Evolutionary conservation across 306 rosid species (phyloP), one percentile per base, ranked within the genome.

Genomic region (Trifolium repens): DNA sequence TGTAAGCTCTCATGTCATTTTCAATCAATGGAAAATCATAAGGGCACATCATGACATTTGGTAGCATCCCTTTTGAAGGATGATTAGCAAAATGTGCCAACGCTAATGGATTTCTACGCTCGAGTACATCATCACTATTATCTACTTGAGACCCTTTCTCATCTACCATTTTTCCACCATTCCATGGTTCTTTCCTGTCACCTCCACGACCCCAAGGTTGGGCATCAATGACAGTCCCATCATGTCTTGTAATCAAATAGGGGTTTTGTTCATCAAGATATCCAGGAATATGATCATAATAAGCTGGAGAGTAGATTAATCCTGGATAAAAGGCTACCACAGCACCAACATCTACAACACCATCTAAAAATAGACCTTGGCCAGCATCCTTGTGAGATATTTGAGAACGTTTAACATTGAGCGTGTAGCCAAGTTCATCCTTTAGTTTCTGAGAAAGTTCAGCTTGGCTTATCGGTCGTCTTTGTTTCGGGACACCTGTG

Each of bases 1-100:
- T 87, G 87, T 90, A 91, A 17, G 62, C 84, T 63, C 96, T 84
- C 93, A 89, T 91, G 73, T 72, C 73, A 43, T 79, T 91, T 74
- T 91, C 96, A 7, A 84, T 74, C 75, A 91, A 83, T 47, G 97
- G 98, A 80, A 90, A 94, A 84, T 94, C 97, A 79, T 86, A 94
- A 46, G 93, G 96, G 79, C 98, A 94, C 60, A 91, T 73, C 89
- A 91, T 91, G 73, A 90, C 97, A 82, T 94, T 94, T 78, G 97
- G 97, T 43, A 63, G 76, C 87, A 86, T 75, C 65, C 85, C 94
- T 85, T 90, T 87, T 26, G 91, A 82, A 35, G 98, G 98, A 84
- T 90, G 96, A 74, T 94, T 91, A 22, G 97, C 96, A 14, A 80
- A 91, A 85, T 94, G 98, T 46, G 89, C 93, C 16, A 91, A 80